Evolutionary conservation across 2,329 filamentous ascomycete species (phyloP), one percentile per base, ranked within the genome.

Genomic region (Cordyceps farinosa): DNA sequence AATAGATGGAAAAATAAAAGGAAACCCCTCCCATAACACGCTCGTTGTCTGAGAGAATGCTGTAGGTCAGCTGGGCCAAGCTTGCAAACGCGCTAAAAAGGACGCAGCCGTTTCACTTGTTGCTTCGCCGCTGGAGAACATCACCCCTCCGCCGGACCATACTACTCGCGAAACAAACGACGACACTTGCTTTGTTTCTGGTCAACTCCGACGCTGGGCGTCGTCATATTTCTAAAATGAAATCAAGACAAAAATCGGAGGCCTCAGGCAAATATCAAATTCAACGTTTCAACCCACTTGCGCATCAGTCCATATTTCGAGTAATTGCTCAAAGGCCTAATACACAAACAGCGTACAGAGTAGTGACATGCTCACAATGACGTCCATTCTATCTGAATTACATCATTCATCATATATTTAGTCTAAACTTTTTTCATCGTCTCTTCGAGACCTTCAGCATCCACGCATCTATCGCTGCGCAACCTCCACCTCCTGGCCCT

Each of bases 401-500:
- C 47, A 52, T 57, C 38, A 62, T 56, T 36, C 27, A 63, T 57
- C 56, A 62, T 66, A 65, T 67, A 67, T 69, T 34, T 5, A 22
- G 27, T 29, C 10, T 27, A 48, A 42, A 22, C 42, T 64, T 38
- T 57, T 53, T 27, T 15, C 22, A 22, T 22, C 22, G 22, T 22
- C 22, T 34, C 7, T 38, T 22, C 32, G 17, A 3, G 27, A 47
- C 15, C 17, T 47, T 13, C 47, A 42, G 3, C 17, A 10, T 30
- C 32, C 40, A 34, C 8, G n/a, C 42, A 32, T 51, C 45, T 59
- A 77, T 66, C 74, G 75, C 59, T 68, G 66, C 48, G 70, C 70
- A 65, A 79, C 71, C 58, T 85, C 83, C 22, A 80, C 73, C 72
- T 89, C 87, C 78, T 96, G 92, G 58, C 88, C 85, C 76, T 93